Evolutionary conservation across 176 grass and related monocot species (phyloP).

Genomic region (Zea mays): Zm-B73-REFERENCE-NAM-5.0 NC_050103.1:135128501-135129000

Average conservation of each 20-base stretch:
- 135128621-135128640: background rate
- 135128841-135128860: background rate
- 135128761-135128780: slow-evolving; percentile 65
- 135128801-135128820: too few relatives aligned
- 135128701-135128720: slow-evolving; percentile 6
- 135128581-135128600: background rate
- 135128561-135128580: too few relatives aligned
- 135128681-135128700: slow-evolving; percentile 10
- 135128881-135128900: too few relatives aligned
- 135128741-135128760: slow-evolving; percentile 37
- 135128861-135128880: background rate
- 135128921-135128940: slow-evolving; percentile 39
- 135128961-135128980: slow-evolving; percentile 65
- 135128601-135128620: background rate
- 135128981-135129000: slow-evolving; percentile 57
- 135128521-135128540: too few relatives aligned
- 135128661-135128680: slow-evolving; percentile 34
- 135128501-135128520: background rate
- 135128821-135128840: too few relatives aligned
- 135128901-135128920: slow-evolving; percentile 39
- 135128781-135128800: background rate
- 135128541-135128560: background rate
- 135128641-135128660: slow-evolving; percentile 38
- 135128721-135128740: slow-evolving; percentile 13
- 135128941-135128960: slow-evolving; percentile 54